Conservation (phyloP, 768 basidiomycete species). For the Amanita polypyramis region DNA sequence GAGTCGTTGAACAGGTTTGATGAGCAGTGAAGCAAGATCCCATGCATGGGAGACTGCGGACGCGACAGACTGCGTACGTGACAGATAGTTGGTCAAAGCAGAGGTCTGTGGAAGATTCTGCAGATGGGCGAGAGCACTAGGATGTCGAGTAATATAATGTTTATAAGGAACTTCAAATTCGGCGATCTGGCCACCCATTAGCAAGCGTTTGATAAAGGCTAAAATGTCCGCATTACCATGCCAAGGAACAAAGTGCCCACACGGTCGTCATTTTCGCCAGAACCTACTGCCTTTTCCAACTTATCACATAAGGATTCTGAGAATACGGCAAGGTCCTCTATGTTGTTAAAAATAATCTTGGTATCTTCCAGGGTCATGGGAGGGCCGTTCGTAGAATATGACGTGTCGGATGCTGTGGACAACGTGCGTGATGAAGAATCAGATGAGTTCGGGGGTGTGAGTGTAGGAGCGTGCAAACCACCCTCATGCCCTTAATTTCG, state of each 20-base stretch:
- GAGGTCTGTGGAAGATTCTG: conserved; percentile 37
- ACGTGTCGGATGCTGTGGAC: conserved; percentile 34
- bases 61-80: conserved; percentile 55
- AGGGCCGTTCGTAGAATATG: conserved; percentile 30
- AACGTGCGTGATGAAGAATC: conserved; percentile 39
- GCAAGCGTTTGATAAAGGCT: conserved; percentile 7
- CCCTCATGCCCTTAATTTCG: conserved; percentile 24
- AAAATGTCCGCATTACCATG: conserved; percentile 29
- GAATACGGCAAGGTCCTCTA: conserved; percentile 64
- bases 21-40: conserved; percentile 89
- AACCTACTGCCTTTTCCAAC: conserved; percentile 58
- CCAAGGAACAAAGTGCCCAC: conserved; percentile 65
- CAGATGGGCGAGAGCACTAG: conserved; percentile 63
- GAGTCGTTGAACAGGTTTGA: conserved; percentile 94
- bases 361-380: conserved; percentile 68
- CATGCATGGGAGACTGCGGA: conserved; percentile 75
- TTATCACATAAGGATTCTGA: conserved; percentile 55
- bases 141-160: conserved; percentile 73
- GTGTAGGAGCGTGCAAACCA: conserved; percentile 25
- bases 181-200: conserved; percentile 38
- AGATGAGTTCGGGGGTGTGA: conserved; percentile 38
- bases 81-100: conserved; percentile 55
- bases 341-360: conserved; percentile 67
- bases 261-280: conserved; percentile 53
- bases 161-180: conserved; percentile 65